phyloP scores from a whole-genome alignment of 768 basidiomycete genomes.

The Sporobolomyces pararoseus region DNA sequence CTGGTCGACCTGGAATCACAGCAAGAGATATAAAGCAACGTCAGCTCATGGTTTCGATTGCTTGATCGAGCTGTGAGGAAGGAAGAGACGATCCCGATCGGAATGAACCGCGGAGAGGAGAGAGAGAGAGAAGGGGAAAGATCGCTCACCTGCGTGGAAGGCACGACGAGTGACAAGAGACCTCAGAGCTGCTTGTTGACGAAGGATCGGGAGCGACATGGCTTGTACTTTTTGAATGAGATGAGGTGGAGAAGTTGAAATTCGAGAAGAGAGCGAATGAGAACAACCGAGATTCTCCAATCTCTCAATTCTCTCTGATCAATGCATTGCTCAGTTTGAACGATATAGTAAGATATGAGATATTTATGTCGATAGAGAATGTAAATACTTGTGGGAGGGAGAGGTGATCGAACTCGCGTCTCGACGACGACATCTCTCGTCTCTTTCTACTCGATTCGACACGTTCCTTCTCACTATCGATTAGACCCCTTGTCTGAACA shows the following conservation, averaged over 20 bases:
- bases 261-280: neutral
- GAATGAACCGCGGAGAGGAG: slow-evolving; percentile 18
- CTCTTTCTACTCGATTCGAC: too few relatives aligned
- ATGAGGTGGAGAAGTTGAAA: neutral
- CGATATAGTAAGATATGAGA: too few relatives aligned
- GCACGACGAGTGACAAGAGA: slow-evolving; percentile 16
- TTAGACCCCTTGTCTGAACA: too few relatives aligned
- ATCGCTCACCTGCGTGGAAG: slow-evolving; percentile 5
- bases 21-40: neutral
- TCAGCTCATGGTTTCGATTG: neutral
- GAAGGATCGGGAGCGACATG: slow-evolving; percentile 12
- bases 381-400: too few relatives aligned
- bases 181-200: slow-evolving; percentile 17
- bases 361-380: too few relatives aligned
- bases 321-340: too few relatives aligned
- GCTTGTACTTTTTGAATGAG: neutral
- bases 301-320: too few relatives aligned
- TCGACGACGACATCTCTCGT: too few relatives aligned
- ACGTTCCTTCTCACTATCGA: too few relatives aligned
- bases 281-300: neutral
- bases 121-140: neutral
- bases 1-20: slow-evolving; percentile 24
- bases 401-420: too few relatives aligned
- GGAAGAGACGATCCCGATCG: slow-evolving; percentile 7
- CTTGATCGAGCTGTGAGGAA: neutral